phyloP scores from a whole-genome alignment of 1,284 basidiomycete species.

The Waitea zeae region DNA sequence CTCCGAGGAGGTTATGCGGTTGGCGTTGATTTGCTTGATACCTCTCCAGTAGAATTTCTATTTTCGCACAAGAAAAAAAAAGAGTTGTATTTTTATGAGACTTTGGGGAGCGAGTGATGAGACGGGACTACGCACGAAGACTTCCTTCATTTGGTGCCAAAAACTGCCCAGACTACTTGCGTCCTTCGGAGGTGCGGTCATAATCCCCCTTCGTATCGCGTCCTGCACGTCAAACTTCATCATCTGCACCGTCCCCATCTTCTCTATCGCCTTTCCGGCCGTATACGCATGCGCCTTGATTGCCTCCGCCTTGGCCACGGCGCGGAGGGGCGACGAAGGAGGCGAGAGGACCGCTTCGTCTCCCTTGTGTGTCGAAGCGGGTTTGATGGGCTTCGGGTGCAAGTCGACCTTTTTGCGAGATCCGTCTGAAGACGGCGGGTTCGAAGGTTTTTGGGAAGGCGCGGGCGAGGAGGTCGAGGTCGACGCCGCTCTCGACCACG shows the following conservation, averaged over 20 bases:
- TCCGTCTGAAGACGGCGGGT: conserved; percentile 11
- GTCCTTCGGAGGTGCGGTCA: conserved; percentile 41
- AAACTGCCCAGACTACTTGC: conserved; percentile 37
- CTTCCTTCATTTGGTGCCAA: conserved; percentile 47
- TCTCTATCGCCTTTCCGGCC: background rate
- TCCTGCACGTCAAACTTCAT: conserved; percentile 45
- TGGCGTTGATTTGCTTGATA: conserved; percentile 46
- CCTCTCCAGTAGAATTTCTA: conserved; percentile 72
- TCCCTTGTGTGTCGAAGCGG: conserved; percentile 4
- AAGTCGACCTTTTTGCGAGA: background rate
- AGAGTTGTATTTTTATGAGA: background rate
- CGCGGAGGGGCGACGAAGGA: conserved; percentile 1
- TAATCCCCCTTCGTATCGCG: conserved; percentile 48
- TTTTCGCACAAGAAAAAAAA: conserved; percentile 1
- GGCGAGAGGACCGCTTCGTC: conserved; percentile 3
- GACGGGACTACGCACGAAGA: conserved; percentile 30
- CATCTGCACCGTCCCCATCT: conserved; percentile 15
- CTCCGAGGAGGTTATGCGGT: conserved; percentile 30
- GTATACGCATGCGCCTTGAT: background rate
- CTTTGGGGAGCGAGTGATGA: background rate
- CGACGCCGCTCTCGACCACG: conserved; percentile 3
- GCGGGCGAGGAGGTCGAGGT: conserved; percentile 1
- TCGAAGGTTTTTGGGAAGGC: conserved; percentile 5
- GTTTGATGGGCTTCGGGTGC: background rate
- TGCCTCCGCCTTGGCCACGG: background rate